Evolutionary conservation across 2,329 filamentous ascomycete species (phyloP), one percentile per base, ranked within the genome.

Genomic region (Trichoderma sp.): DNA sequence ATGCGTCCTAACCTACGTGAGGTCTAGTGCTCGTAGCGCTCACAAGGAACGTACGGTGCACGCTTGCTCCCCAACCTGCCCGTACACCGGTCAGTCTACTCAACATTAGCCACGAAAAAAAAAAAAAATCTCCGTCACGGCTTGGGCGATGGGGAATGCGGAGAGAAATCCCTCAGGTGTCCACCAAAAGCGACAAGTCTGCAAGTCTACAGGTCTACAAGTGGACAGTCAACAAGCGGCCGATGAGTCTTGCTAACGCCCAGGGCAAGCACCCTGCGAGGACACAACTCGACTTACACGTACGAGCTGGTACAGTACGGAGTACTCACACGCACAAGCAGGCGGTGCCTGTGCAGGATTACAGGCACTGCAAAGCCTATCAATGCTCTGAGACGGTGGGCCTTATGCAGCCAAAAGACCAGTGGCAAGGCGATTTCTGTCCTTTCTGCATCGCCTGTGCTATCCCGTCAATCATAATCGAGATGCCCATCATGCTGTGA

Each of bases 161-260:
- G 80, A 82, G 80, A 76, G 81, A 83, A 83, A 83, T 83, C 79
- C 81, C 81, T 83, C 81, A 82, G 78, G 75, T 72, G 67, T 53
- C 69, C 69, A 64, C 69, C 56, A 38, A 63, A 50, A 35, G n/a
- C 38, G 68, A 50, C 59, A 63, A 41, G 35, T 60, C 69, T 33
- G 18, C 29, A n/a, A n/a, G 16, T 29, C 29, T n/a, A n/a, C 56
- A 31, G n/a, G 45, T 53, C 45, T 53, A 53, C 45, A 53, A 53
- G 45, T 53, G 45, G 69, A 53, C 59, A 64, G 59, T 29, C 29
- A 29, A 62, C 29, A 62, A 53, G 45, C 45, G 59, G 59, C 59
- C 29, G 64, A 74, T 41, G 16, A 68, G 53, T 33, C 29, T 38
- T 41, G 50, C 18, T 38, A 38, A 60, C 59, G 60, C 69, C 59